These are phyloP conservation scores for Trebouxiophyceae sp. DNA, from an alignment of 163 green algal species.

Conservation along the genomic window DNA sequence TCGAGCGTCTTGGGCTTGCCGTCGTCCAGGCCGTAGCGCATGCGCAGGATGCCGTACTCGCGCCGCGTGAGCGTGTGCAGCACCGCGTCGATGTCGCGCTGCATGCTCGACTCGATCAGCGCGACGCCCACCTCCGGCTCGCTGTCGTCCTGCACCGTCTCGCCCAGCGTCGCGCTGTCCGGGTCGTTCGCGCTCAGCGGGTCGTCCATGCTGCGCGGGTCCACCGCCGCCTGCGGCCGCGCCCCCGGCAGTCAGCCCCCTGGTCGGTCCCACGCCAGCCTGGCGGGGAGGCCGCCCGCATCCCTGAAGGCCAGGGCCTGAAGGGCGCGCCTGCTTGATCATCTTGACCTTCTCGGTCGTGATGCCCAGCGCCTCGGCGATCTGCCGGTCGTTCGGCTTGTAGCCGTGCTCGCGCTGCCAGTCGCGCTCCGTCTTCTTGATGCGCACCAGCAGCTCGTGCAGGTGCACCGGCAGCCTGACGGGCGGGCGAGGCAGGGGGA, in stretches of 20 bases:
- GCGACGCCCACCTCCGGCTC: conserved; percentile 3
- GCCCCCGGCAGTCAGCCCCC: background rate
- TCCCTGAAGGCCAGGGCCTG: background rate
- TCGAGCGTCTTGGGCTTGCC: conserved; percentile 73
- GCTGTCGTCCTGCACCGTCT: conserved; percentile 24
- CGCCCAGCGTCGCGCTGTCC: conserved; percentile 15
- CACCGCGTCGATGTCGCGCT: conserved; percentile 62
- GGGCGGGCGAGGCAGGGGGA: background rate
- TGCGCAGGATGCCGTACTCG: conserved; percentile 69
- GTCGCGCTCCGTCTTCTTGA: conserved; percentile 31
- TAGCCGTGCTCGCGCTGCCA: conserved; percentile 26
- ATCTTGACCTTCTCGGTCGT: conserved; percentile 17
- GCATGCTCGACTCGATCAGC: background rate
- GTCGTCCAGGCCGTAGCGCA: conserved; percentile 82
- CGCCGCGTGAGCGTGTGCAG: conserved; percentile 62
- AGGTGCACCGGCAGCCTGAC: conserved; percentile 74
- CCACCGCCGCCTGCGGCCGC: conserved; percentile 19
- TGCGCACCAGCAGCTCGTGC: conserved; percentile 59
- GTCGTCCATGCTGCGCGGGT: conserved; percentile 23
- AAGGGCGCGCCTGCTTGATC: conserved; percentile 12
- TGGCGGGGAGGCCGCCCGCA: background rate
- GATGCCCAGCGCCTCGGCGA: conserved; percentile 29
- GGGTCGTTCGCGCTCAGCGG: conserved; percentile 13
- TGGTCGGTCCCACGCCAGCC: background rate
- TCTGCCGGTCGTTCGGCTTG: conserved; percentile 36